Evolutionary conservation across 2,329 filamentous ascomycete genomes (phyloP), one percentile per base, ranked within the genome.

Genomic region (Chaetothyriales sp.): DNA sequence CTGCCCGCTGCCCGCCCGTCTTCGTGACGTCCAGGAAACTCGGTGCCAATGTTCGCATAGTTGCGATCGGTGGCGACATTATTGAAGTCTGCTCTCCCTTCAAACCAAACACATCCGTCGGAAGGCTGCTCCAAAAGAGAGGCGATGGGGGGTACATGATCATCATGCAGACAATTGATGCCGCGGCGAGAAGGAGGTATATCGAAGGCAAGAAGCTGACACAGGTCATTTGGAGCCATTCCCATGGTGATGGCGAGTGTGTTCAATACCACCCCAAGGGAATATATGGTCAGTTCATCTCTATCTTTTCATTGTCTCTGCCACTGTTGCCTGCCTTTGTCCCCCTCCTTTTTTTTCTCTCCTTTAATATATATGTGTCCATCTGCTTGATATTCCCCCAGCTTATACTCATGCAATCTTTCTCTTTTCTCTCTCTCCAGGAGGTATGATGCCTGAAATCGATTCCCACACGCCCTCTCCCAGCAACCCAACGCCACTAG

Each of bases 101-200:
- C 49, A 59, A 61, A 39, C 48, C 59, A 1, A 57, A 62, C n/a
- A 70, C 69, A 0, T 68, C 69, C 0, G 70, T 67, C 1, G 66
- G 67, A 6, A 60, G 69, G 28, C 56, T 71, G 3, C 65, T 72
- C 15, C 49, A 63, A 1, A 71, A 70, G 57, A 63, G 65, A 26
- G 68, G 68, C 8, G 66, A 71, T 50, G 68, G 70, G 6, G 70
- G 70, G 3, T 73, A 72, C 56, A 73, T 73, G 69, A 65, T 71
- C 50, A 71, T 71, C 48, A 72, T 73, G 70, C 70, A 73, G 54
- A 72, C 66, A 1, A 55, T 60, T 8, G 65, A 71, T 47, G 70
- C 70, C 5, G 57, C 53, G 18, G 60, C 60, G 46, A 62, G 66
- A 19, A 63, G 65, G 20, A 53, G 62, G 47, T 60, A 67, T 52